Evolutionary conservation across 192 early-diverging fungal genomes (phyloP), one percentile per base, ranked within the genome.

Genomic region (Coemansia sp.): DNA sequence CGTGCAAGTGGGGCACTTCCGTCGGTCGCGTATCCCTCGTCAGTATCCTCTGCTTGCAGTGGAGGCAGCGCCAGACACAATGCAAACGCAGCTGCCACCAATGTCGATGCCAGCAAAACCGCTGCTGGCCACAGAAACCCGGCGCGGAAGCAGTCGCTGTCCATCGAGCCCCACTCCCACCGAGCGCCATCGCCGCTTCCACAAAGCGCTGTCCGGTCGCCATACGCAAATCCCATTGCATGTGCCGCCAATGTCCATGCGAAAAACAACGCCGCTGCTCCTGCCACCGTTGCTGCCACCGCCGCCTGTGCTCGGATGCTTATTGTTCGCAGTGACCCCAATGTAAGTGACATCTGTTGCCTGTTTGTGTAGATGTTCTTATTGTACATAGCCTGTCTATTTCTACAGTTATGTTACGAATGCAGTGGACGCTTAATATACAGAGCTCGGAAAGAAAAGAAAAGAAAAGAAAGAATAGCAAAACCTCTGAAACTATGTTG

Each of bases 111-210:
- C 7, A 65, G 30, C 50, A 34, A 34, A 2, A 65, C 13, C 31
- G 50, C 0, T 0, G 47, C 23, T 0, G 63, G 55, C 63, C 63
- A 65, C 23, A 65, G 41, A 34, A 65, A 50, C 42, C 63, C 55
- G 7, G 31, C 41, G 19, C 63, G 63, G 55, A 57, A 65, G 34
- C 63, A 65, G 23, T 40, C 34, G 45, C 55, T 65, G 22, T 37
- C 31, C 22, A 57, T 27, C 15, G 63, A 54, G 22, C 45, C 19
- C 63, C 63, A 65, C 7, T 29, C 54, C 63, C 63, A 65, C 28
- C 17, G 15, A 15, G 25, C 2, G 9, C 23, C 29, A 17, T 33
- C 52, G 23, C 29, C 8, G 23, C n/a, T 14, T 2, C 29, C 29
- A n/a, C 52, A 54, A 1, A 13, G 28, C 14, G n/a, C 8, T 6